Conservation (phyloP, 352 stramenopile species). For the Globisporangium paddicum region DNA sequence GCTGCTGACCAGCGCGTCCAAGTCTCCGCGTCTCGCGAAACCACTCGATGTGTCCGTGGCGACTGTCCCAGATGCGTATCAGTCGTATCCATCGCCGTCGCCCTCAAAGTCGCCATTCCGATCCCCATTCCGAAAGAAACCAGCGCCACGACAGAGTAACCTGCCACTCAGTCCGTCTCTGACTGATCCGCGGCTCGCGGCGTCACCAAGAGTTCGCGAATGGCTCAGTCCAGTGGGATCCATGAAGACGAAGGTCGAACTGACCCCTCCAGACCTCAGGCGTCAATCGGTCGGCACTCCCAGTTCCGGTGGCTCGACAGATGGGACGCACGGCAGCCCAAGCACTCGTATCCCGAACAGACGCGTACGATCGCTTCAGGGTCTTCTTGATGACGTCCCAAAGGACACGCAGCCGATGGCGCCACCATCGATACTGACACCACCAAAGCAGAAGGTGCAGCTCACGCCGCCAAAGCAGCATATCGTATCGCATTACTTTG, state of each 20-base stretch:
- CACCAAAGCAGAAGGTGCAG: conserved; percentile 4
- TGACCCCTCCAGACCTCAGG: conserved; percentile 28
- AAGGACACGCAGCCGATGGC: conserved; percentile 20
- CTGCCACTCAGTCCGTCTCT: conserved; percentile 18
- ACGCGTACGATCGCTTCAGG: conserved; percentile 71
- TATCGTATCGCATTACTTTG: conserved; percentile 44
- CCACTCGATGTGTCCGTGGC: conserved; percentile 37
- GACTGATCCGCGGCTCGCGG: conserved; percentile 11
- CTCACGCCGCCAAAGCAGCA: conserved; percentile 15
- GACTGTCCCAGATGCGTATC: conserved; percentile 34
- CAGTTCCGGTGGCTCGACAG: conserved; percentile 8
- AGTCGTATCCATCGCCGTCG: conserved; percentile 40
- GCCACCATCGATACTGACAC: conserved; percentile 3
- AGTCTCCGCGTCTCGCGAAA: conserved; percentile 40
- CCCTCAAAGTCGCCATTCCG: conserved; percentile 67
- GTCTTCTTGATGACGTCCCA: conserved; percentile 66
- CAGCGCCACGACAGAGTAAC: conserved; percentile 25
- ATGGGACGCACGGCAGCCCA: conserved; percentile 15
- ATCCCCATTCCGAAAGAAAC: conserved; percentile 75
- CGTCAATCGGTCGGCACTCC: conserved; percentile 16
- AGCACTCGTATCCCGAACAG: conserved; percentile 41
- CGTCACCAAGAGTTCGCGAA: conserved; percentile 36
- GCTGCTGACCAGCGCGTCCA: conserved; percentile 33
- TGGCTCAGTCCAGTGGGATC: conserved; percentile 64
- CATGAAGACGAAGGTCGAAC: conserved; percentile 22